phyloP scores from a whole-genome alignment of 2,329 filamentous ascomycete species.

The Anthostomella pinea region DNA sequence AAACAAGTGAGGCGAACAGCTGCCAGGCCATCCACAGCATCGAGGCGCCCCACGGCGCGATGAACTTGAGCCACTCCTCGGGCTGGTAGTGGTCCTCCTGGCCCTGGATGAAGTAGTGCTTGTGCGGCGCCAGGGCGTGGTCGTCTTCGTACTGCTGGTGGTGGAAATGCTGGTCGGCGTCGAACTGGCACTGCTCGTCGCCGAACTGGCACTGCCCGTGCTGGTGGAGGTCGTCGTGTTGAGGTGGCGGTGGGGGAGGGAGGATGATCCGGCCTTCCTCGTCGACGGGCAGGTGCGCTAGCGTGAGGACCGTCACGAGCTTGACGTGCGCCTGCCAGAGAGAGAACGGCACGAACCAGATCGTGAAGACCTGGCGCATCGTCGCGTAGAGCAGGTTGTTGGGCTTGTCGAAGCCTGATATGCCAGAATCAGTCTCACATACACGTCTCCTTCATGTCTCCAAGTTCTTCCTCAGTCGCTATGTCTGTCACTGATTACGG shows the following conservation, averaged over 20 bases:
- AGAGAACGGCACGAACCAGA: slow-evolving; percentile 71
- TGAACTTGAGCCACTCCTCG: slow-evolving; percentile 71
- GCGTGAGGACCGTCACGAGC: slow-evolving; percentile 65
- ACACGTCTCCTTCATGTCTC: background rate
- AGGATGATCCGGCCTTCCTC: slow-evolving; percentile 17
- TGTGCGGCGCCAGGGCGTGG: slow-evolving; percentile 12
- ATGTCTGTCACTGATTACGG: background rate
- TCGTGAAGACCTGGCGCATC: slow-evolving; percentile 70
- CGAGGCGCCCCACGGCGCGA: slow-evolving; percentile 57
- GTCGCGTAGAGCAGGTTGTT: slow-evolving; percentile 69
- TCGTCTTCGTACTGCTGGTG: slow-evolving; percentile 22
- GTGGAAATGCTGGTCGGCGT: slow-evolving; percentile 26
- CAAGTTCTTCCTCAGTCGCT: background rate
- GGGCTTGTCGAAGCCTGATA: slow-evolving; percentile 63
- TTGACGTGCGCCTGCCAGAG: slow-evolving; percentile 62
- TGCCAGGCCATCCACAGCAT: slow-evolving; percentile 49
- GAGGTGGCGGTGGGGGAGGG: background rate
- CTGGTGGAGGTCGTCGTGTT: too few species aligned
- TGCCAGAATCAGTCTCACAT: background rate
- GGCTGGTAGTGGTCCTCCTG: slow-evolving; percentile 84
- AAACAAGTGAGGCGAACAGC: too few species aligned
- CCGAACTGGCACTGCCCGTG: too few species aligned
- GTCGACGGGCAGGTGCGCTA: slow-evolving; percentile 45
- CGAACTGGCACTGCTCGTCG: too few species aligned
- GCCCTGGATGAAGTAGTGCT: slow-evolving; percentile 66